Base-by-base conservation (phyloP, 257 asterid genomes). In the Capsicum pubescens region DNA sequence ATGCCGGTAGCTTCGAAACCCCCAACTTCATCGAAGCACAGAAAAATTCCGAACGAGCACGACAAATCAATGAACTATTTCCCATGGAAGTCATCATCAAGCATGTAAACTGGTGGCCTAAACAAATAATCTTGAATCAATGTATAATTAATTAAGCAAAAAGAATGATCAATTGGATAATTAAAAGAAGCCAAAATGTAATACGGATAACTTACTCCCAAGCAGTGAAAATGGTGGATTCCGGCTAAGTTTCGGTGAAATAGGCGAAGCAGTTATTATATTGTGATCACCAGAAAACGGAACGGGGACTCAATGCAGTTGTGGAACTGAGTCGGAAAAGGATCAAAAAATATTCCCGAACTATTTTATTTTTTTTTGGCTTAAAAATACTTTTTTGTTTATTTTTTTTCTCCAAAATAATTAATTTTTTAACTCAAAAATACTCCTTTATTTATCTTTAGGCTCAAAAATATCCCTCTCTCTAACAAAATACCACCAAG, bases 81-180 rank as follows among this genome's bases (percentile, higher is more conserved):
- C 87, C 82, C 19, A 61, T 66, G 52, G 85, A 55, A 87, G 92
- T 87, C 69, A 88, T 82, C 97, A 94, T 94, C 36, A 50, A 74
- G 16, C 63, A 76, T 52, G 48, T 59, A 21, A 46, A 83, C 5
- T 42, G 16, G 32, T 26, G 32, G 32, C 32, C 32, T 26, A 26
- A 26, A 26, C 10, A 3, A 12, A 16, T 32, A 76, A 60, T 72
- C n/a, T 50, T 7, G 36, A 55, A 14, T 67, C 15, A 9, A 32
- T 66, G 72, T 66, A 26, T 11, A 79, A 14, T 12, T 32, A 55
- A 56, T 42, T 12, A 71, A 9, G 14, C 9, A 32, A 79, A 55
- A 64, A 26, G n/a, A 26, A 26, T 64, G 9, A 26, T 10, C 46
- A 0, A 72, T 72, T 72, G 39, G 9, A 72, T 70, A 39, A 44